Base-by-base conservation (phyloP, 2,329 filamentous ascomycete genomes). In the Neopestalotiopsis sp. region DNA sequence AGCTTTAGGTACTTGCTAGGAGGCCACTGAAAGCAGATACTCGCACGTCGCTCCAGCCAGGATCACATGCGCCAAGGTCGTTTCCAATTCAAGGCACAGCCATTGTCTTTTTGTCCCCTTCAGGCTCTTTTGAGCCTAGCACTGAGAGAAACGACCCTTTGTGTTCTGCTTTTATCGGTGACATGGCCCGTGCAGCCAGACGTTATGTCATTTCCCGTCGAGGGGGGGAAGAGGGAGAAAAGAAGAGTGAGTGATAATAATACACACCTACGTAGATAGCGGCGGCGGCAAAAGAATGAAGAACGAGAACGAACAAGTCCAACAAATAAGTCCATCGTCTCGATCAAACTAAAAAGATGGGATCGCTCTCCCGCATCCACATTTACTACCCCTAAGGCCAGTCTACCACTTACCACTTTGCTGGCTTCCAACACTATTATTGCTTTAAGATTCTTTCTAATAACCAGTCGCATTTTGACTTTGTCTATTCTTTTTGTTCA, bases 131-230 rank as follows among this genome's bases (percentile, higher is more conserved):
- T 59, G 20, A 34, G 24, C 30, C 57, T 30, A 30, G 30, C 6
- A 38, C 10, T 38, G 34, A 10, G 34, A 38, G 13, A 34, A 28
- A 28, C 24, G 13, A 24, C 59, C 38, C 40, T 64, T 64, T 53
- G 45, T 53, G 40, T 64, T 34, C n/a, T 12, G 24, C 28, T 40
- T 38, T 20, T 28, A 38, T 38, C 34, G 20, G 59, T 34, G 34
- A 1, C 13, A 20, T 64, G 61, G 34, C 40, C 40, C 61, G 61
- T 45, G 61, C 61, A 20, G 17, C 24, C 24, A 32, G 34, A 10
- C 20, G 40, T 64, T 64, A 64, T 64, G 61, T 64, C 61, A 64
- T 64, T 64, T 64, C 32, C 24, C 38, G 24, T 34, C 57, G 30
- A 24, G n/a, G 61, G 34, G 61, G 61, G 61, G 20, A 64, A 64